phyloP scores from a whole-genome alignment of 768 basidiomycete genomes.

The Tricholoma flavovirens region DNA sequence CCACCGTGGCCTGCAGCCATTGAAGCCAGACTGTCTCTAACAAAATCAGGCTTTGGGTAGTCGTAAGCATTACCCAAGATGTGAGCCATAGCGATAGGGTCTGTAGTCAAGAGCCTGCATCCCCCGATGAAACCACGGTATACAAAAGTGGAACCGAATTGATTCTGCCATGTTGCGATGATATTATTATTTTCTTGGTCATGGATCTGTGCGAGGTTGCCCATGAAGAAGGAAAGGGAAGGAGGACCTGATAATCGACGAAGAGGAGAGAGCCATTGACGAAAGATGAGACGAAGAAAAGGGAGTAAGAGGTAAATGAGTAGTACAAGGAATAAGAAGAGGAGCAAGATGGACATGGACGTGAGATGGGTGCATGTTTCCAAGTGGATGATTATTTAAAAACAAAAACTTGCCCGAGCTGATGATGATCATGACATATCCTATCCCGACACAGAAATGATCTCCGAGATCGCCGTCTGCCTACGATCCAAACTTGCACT shows the following conservation, averaged over 20 bases:
- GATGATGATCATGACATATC: no score
- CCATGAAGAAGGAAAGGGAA: constrained; percentile 42
- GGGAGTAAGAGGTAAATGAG: constrained; percentile 16
- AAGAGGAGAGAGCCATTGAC: constrained; percentile 44
- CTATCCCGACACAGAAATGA: no score
- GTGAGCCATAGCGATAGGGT: constrained; percentile 50
- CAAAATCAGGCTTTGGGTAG: constrained; percentile 59
- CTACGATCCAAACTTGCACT: no score
- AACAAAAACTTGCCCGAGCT: no score
- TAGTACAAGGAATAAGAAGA: constrained; percentile 22
- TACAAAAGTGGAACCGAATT: constrained; percentile 44
- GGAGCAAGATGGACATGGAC: constrained; percentile 10
- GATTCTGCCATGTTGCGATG: constrained; percentile 37
- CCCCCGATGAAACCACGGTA: constrained; percentile 50
- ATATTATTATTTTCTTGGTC: constrained; percentile 54
- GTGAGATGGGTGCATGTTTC: no score
- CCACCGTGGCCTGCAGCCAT: constrained; percentile 49
- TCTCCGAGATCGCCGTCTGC: no score
- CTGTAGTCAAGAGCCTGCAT: constrained; percentile 51
- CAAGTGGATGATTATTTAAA: no score
- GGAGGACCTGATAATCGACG: constrained; percentile 42
- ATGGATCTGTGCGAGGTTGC: constrained; percentile 48
- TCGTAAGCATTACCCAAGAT: constrained; percentile 52
- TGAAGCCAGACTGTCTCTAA: constrained; percentile 42
- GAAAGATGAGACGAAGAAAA: constrained; percentile 36